Percentiles rank a stretch among this genome's conserved stretches.
Conservation (phyloP, 2,329 filamentous ascomycete genomes). For the Colletotrichum tanaceti region DNA sequence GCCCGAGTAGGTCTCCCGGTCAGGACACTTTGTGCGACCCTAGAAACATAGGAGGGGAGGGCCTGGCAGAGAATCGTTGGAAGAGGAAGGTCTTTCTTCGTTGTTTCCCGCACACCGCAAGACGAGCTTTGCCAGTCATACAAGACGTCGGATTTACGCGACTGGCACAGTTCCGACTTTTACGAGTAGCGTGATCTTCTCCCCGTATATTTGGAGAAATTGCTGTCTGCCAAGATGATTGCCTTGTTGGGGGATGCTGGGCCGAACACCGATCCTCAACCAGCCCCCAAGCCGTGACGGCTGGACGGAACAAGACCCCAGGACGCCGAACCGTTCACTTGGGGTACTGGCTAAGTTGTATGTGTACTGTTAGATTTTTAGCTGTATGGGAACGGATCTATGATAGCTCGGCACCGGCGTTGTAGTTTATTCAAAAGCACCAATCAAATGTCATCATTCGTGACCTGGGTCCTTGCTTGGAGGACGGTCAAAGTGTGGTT, state of each 20-base stretch:
- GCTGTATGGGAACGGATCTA: conserved; percentile 9
- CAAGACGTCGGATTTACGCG: neutral
- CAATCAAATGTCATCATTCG: neutral
- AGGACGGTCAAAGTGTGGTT: neutral
- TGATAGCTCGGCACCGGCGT: conserved; percentile 26
- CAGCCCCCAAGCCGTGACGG: neutral
- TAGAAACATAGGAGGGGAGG: neutral
- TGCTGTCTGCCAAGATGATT: neutral
- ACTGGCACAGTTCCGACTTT: neutral
- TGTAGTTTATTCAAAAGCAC: conserved; percentile 26
- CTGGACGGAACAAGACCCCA: conserved; percentile 3
- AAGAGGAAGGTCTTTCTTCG: neutral
- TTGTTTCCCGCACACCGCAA: neutral
- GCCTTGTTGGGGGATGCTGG: neutral
- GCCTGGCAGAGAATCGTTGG: neutral
- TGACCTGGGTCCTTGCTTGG: conserved; percentile 2
- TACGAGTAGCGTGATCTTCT: neutral
- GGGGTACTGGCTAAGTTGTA: conserved; percentile 10
- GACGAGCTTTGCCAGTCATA: too few species aligned
- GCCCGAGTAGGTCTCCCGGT: conserved; percentile 65
- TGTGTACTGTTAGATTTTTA: conserved; percentile 37
- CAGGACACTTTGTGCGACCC: neutral
- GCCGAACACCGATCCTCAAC: neutral
- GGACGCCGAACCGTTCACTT: neutral
- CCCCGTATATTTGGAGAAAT: neutral